Evolutionary conservation across 305 asterid species (phyloP).

Genomic region (Ruellia speciosa): DNA sequence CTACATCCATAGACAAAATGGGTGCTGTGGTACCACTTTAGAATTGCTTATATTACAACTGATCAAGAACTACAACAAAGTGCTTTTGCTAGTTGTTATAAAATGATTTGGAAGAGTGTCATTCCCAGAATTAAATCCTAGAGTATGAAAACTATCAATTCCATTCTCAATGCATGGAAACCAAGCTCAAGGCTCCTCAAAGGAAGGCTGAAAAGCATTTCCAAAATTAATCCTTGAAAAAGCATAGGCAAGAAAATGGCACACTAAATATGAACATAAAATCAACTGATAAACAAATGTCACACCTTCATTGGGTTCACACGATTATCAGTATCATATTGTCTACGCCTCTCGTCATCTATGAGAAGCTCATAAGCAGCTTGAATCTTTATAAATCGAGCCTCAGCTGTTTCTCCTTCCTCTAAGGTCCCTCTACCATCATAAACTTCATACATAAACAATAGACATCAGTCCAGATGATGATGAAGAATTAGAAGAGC

Average conservation of each 20-base stretch:
- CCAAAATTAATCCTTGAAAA: not conserved
- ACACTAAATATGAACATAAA: not conserved
- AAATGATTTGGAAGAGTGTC: not conserved
- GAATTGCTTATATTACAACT: not conserved
- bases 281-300: conserved; percentile 2
- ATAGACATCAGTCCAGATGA: not conserved
- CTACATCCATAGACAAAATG: not conserved
- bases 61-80: not conserved
- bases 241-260: not conserved
- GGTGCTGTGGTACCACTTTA: conserved; percentile 23
- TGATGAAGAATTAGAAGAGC: not conserved
- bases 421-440: conserved; percentile 65
- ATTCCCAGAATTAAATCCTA: not conserved
- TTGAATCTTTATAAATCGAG: conserved; percentile 47
- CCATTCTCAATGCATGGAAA: not conserved
- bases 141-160: no score
- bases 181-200: not conserved
- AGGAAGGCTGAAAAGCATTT: not conserved
- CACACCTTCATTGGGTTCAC: conserved; percentile 47
- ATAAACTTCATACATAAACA: conserved; percentile 33
- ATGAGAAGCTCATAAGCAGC: conserved; percentile 57
- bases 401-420: conserved; percentile 59
- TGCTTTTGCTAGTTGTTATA: not conserved
- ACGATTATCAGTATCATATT: conserved; percentile 42
- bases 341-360: conserved; percentile 37